Conservation (phyloP, 306 rosid genomes). For the Biancaea sappan region DNA sequence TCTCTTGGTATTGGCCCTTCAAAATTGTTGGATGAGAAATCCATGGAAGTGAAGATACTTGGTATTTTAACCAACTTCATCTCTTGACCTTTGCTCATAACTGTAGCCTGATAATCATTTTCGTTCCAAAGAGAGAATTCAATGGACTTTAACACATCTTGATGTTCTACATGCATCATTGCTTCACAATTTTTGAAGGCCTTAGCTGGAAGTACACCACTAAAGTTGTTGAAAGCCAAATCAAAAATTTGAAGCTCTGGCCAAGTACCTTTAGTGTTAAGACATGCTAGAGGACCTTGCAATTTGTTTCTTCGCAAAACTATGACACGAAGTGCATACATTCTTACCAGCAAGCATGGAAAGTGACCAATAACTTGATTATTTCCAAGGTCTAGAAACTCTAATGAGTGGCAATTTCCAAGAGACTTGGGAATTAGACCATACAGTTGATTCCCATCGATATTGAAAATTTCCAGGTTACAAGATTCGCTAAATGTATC, state of each 20-base stretch:
- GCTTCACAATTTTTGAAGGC: slow-evolving; percentile 1
- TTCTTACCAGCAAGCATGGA: slow-evolving; percentile 7
- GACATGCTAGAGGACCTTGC: not conserved
- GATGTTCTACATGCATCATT: not conserved
- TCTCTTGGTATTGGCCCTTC: slow-evolving; percentile 30
- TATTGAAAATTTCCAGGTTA: not conserved
- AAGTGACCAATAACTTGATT: not conserved
- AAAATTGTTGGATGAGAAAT: slow-evolving; percentile 26
- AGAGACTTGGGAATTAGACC: slow-evolving; percentile 27
- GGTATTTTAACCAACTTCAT: slow-evolving; percentile 20
- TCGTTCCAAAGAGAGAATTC: no score
- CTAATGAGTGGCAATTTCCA: not conserved
- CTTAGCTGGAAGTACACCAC: not conserved
- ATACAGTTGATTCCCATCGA: not conserved
- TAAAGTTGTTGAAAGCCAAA: no score
- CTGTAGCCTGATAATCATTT: slow-evolving; percentile 25
- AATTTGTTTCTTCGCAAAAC: slow-evolving; percentile 26
- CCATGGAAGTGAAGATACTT: not conserved
- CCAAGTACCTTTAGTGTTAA: not conserved
- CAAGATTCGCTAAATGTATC: not conserved
- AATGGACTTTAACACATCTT: no score
- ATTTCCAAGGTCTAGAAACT: slow-evolving; percentile 21
- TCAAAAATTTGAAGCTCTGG: slow-evolving; percentile 27
- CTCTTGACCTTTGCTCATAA: slow-evolving; percentile 17
- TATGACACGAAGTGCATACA: slow-evolving; percentile 21